Conservation (phyloP, 306 rosid species). For the Purshia tridentata region DNA sequence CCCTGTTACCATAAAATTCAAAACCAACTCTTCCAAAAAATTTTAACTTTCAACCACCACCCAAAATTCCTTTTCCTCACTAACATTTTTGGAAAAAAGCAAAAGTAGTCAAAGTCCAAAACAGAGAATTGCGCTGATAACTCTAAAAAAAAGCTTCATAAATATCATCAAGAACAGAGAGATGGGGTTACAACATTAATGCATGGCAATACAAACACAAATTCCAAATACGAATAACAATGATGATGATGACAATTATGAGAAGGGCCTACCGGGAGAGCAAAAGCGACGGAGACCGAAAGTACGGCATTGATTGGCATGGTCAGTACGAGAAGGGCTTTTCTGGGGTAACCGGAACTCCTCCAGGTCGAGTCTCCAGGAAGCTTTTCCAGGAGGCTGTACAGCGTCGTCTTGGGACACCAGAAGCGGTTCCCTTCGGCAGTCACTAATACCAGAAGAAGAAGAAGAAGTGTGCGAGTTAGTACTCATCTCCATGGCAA, state of each 20-base stretch:
- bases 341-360: slow-evolving; percentile 26
- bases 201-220: background rate
- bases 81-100: background rate
- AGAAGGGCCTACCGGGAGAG: slow-evolving; percentile 19
- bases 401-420: slow-evolving; percentile 19
- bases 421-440: slow-evolving; percentile 28
- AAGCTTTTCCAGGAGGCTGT: slow-evolving; percentile 1
- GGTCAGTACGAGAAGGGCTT: background rate
- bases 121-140: background rate
- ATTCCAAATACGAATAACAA: too few relatives aligned
- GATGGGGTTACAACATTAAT: background rate
- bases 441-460: background rate
- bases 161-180: background rate
- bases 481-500: too few relatives aligned
- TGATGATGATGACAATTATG: too few relatives aligned
- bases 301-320: slow-evolving; percentile 11
- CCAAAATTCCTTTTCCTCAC: background rate
- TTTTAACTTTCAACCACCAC: background rate
- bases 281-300: slow-evolving; percentile 21
- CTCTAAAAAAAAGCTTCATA: background rate
- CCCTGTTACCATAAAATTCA: background rate
- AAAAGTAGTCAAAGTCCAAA: too few relatives aligned
- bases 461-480: too few relatives aligned
- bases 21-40: background rate
- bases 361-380: slow-evolving; percentile 39